Evolutionary conservation across 352 stramenopile species (phyloP).

Genomic region (Globisporangium sylvaticum): DNA sequence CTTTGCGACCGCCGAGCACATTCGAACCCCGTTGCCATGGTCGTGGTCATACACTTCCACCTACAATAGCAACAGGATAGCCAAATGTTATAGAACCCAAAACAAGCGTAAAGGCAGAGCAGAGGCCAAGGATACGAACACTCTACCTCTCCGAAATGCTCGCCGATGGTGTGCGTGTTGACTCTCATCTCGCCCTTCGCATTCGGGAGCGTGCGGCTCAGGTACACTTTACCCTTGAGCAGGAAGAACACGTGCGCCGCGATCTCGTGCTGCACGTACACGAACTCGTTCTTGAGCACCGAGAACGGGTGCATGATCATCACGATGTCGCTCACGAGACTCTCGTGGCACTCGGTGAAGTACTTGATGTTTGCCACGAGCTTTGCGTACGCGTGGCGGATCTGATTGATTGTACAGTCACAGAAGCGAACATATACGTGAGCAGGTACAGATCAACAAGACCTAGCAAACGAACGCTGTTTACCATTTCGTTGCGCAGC

Average conservation of each 20-base stretch:
- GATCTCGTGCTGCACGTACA: conserved; percentile 81
- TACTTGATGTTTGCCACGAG: conserved; percentile 69
- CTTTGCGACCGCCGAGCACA: conserved; percentile 74
- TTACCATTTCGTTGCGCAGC: conserved; percentile 79
- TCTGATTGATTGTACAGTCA: conserved; percentile 35
- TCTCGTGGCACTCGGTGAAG: conserved; percentile 73
- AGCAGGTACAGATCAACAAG: background rate
- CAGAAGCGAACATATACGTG: background rate
- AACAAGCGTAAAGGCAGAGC: too few species aligned
- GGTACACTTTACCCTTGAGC: conserved; percentile 64
- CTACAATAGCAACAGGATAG: conserved; percentile 12
- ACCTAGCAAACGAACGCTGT: background rate
- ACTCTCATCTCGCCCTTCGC: conserved; percentile 47
- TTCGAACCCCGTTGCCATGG: conserved; percentile 78
- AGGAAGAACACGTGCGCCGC: conserved; percentile 83
- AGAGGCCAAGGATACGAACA: too few species aligned
- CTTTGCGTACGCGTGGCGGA: conserved; percentile 71
- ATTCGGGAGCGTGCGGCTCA: conserved; percentile 50
- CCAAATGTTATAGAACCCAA: background rate
- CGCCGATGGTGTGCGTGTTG: conserved; percentile 37
- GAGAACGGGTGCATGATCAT: conserved; percentile 77
- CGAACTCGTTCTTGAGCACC: conserved; percentile 70
- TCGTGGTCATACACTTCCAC: conserved; percentile 81
- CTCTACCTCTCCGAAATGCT: conserved; percentile 79
- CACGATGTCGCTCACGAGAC: conserved; percentile 80